Evolutionary conservation across 495 filamentous ascomycete genomes (phyloP).

Genomic region (Penicillium riverlandense): DNA sequence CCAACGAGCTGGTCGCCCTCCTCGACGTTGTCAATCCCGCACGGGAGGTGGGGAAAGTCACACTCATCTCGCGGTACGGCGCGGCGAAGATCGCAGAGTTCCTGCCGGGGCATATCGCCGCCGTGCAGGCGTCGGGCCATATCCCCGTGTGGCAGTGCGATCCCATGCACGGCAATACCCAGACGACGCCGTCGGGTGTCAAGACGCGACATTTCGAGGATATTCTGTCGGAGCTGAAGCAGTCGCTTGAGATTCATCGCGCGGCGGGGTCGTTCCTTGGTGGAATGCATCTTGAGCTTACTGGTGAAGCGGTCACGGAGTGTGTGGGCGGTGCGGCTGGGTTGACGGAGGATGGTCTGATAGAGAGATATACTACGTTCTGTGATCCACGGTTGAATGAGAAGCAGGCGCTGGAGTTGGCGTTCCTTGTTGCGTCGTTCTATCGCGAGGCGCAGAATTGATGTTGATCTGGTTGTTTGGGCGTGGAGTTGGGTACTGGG

Average conservation of each 20-base stretch:
- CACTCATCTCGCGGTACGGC: slow-evolving; percentile 92
- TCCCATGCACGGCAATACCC: slow-evolving; percentile 85
- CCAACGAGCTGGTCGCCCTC: slow-evolving; percentile 63
- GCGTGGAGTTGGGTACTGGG: too few species aligned
- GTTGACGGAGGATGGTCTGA: slow-evolving; percentile 78
- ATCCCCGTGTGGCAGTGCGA: slow-evolving; percentile 95
- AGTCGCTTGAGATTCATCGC: slow-evolving; percentile 76
- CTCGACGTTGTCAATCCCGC: slow-evolving; percentile 79
- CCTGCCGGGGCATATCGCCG: slow-evolving; percentile 76
- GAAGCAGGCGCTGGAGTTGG: slow-evolving; percentile 92
- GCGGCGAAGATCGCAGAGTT: slow-evolving; percentile 61
- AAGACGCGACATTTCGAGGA: slow-evolving; percentile 86
- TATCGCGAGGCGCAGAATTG: slow-evolving; percentile 46
- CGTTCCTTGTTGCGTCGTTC: slow-evolving; percentile 86
- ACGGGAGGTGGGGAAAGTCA: slow-evolving; percentile 82
- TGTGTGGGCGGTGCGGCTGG: slow-evolving; percentile 88
- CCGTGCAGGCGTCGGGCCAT: slow-evolving; percentile 67
- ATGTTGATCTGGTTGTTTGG: neutral
- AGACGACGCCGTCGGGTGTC: slow-evolving; percentile 57
- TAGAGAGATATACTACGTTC: slow-evolving; percentile 84
- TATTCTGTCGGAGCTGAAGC: slow-evolving; percentile 76
- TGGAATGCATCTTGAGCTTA: slow-evolving; percentile 91
- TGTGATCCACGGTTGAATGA: slow-evolving; percentile 95
- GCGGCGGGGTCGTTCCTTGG: slow-evolving; percentile 77
- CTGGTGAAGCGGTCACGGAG: slow-evolving; percentile 93